phyloP scores from a whole-genome alignment of 805 yeast species.

The Hanseniaspora valbyensis region DNA sequence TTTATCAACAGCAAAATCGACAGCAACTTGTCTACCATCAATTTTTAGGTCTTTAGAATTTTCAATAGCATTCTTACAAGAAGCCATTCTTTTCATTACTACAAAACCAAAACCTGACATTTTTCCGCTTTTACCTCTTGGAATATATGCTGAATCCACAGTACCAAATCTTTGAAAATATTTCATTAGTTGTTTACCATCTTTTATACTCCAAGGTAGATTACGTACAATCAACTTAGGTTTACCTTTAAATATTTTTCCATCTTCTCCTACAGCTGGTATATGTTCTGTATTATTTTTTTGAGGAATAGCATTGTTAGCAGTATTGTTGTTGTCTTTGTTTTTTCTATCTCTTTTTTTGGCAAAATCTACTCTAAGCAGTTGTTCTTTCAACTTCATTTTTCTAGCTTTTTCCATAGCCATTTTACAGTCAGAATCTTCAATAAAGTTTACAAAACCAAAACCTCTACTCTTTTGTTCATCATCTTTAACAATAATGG shows the following conservation, averaged over 20 bases:
- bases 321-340: conserved; percentile 1
- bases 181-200: conserved; percentile 58
- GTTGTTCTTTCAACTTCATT: conserved; percentile 51
- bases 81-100: conserved; percentile 65
- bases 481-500: conserved; percentile 74
- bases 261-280: conserved; percentile 32
- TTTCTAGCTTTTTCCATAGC: conserved; percentile 63
- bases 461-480: conserved; percentile 78
- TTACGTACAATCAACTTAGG: conserved; percentile 84
- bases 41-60: conserved; percentile 65
- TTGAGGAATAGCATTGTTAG: background rate
- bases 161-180: conserved; percentile 69
- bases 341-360: conserved; percentile 70
- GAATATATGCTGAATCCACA: conserved; percentile 79
- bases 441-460: conserved; percentile 85
- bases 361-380: conserved; percentile 74
- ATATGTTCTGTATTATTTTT: conserved; percentile 9
- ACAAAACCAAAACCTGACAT: conserved; percentile 95
- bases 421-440: conserved; percentile 68
- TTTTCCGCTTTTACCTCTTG: conserved; percentile 74
- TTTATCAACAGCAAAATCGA: conserved; percentile 86
- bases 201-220: conserved; percentile 90
- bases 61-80: conserved; percentile 74
- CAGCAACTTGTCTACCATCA: conserved; percentile 84
- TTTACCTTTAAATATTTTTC: conserved; percentile 42